Evolutionary conservation across 208 protist genomes (phyloP), one percentile per base, ranked within the genome.

Genomic region (Strigomonas galati): DNA sequence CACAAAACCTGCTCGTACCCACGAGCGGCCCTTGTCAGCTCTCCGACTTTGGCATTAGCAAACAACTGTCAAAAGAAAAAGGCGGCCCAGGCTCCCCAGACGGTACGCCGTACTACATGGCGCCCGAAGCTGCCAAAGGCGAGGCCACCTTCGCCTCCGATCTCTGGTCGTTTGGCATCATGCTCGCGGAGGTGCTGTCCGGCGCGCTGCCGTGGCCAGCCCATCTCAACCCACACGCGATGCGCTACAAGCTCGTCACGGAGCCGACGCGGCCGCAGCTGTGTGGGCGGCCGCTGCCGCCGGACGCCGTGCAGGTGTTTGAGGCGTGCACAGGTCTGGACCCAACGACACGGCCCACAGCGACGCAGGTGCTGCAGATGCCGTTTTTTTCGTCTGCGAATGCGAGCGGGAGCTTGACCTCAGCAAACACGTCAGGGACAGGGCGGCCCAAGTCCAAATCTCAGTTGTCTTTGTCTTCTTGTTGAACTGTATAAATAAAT

Each of bases 141-240:
- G 72, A 62, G 35, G 73, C 76, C 21, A 68, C 69, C 49, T 57
- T 61, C 32, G 72, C 70, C 31, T 85, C 74, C 0, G 87, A 93
- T 53, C 86, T 93, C 52, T 93, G 87, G 87, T 87, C 78, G 53
- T 93, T 93, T 52, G 87, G 87, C 30, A 91, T 93, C 51, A 91
- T 87, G 73, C 69, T 89, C 69, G 76, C 75, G 12, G 63, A 91
- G 71, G 65, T 93, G 49, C 69, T 91, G 56, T 89, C 80, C 9
- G 71, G 72, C n/a, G 55, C 32, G 57, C 60, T 88, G 9, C 87
- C 87, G 10, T 93, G 82, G 69, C 57, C 79, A 2, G 40, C 23
- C 12, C 37, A 78, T 46, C 52, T 73, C 46, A 60, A 71, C 48
- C 74, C 74, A 3, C 70, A 81, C 35, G 40, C 72, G 12, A 74